phyloP scores from a whole-genome alignment of 1,284 basidiomycete genomes.

The Veloporphyrellus conicus region DNA sequence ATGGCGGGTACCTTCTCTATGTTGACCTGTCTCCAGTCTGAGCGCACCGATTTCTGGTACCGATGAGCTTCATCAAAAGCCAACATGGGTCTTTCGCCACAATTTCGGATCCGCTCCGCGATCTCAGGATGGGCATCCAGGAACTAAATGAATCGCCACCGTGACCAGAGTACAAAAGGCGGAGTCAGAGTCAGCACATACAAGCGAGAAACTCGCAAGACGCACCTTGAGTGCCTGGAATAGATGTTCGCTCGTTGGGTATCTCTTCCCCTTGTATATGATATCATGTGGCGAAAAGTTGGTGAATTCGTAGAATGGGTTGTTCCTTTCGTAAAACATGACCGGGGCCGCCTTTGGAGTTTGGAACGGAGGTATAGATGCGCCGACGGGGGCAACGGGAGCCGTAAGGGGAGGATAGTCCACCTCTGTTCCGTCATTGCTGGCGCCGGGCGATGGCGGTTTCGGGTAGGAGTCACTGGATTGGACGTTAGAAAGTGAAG shows the following conservation, averaged over 20 bases:
- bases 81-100: constrained; percentile 52
- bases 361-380: constrained; percentile 31
- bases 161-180: background rate
- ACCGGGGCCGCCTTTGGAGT: constrained; percentile 36
- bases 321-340: constrained; percentile 57
- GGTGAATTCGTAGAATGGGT: constrained; percentile 63
- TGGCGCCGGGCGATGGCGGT: constrained; percentile 6
- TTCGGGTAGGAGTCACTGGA: constrained; percentile 20
- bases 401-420: constrained; percentile 35
- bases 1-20: constrained; percentile 45
- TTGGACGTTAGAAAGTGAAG: constrained; percentile 1
- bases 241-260: constrained; percentile 66
- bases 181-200: background rate
- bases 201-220: background rate
- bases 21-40: constrained; percentile 62
- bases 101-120: constrained; percentile 61
- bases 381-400: constrained; percentile 26
- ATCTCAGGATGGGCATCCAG: constrained; percentile 51
- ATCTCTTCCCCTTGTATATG: constrained; percentile 50
- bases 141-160: constrained; percentile 40
- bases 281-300: constrained; percentile 64
- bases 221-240: constrained; percentile 64
- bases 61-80: constrained; percentile 66
- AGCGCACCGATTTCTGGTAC: constrained; percentile 53
- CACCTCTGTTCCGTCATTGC: constrained; percentile 7